Evolutionary conservation across 768 basidiomycete genomes (phyloP), one percentile per base, ranked within the genome.

Genomic region (Polyporus arcularius): DNA sequence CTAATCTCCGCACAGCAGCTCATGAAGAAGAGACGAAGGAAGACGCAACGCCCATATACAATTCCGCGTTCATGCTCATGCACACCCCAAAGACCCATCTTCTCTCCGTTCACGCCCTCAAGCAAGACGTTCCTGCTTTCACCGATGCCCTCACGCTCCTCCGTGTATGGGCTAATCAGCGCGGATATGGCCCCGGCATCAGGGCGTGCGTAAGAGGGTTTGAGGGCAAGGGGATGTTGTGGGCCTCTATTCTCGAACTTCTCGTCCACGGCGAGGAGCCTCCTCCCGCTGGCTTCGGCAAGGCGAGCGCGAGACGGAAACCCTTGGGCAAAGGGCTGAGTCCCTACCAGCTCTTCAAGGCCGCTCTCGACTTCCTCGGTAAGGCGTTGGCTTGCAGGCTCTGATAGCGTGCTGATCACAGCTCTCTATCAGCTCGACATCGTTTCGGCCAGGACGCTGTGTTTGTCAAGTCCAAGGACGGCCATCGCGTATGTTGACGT

Each of bases 281-380:
- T 0, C 65, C 72, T 40, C 52, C 69, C 35, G 55, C 72, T 53
- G 59, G 67, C 41, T 69, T 75, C 63, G 57, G 60, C 2, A 66
- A 63, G 31, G 45, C 55, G 2, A 56, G 50, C 10, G 40, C 65
- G 30, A 78, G 76, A 54, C 78, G 85, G 55, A 85, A 80, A 68
- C 81, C 86, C 0, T 69, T 96, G 2, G 96, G 93, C 5, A 84
- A 82, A 57, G 91, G 94, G 2, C 71, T 98, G 65, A 95, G 92
- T 62, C 91, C 92, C 21, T 97, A 96, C 74, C 94, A 96, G 70
- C 78, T 96, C 31, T 89, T 98, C 72, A 85, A 89, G 65, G 93
- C 90, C 38, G 88, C 85, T 1, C 75, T 96, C 65, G 92, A 95
- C 70, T 88, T 95, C 68, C 71, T 98, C 26, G 84, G 94, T 94